Evolutionary conservation across 495 filamentous ascomycete species (phyloP).

Genomic region (Aspergillus asperescens): DNA sequence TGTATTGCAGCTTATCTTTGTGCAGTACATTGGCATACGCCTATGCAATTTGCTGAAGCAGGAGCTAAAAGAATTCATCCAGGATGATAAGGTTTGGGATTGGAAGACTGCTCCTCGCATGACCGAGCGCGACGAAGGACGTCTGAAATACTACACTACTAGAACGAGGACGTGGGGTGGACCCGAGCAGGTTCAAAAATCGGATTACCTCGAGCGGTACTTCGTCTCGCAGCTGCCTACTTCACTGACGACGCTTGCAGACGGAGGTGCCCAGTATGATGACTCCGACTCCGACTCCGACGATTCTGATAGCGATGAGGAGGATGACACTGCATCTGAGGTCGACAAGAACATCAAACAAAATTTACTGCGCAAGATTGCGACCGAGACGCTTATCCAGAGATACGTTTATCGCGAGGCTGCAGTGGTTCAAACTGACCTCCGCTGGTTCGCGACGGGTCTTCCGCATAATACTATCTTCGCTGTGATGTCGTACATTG

Average conservation of each 20-base stretch:
- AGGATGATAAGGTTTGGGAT: slow-evolving; percentile 38
- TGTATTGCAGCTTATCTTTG: slow-evolving; percentile 55
- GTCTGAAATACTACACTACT: slow-evolving; percentile 27
- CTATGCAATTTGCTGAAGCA: slow-evolving; percentile 49
- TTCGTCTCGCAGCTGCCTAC: slow-evolving; percentile 42
- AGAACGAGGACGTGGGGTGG: neutral
- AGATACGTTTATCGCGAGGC: slow-evolving; percentile 46
- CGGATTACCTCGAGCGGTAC: slow-evolving; percentile 28
- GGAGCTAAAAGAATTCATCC: slow-evolving; percentile 38
- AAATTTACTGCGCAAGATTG: slow-evolving; percentile 49
- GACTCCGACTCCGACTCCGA: slow-evolving; percentile 12
- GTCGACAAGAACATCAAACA: slow-evolving; percentile 48
- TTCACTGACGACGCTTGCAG: slow-evolving; percentile 8
- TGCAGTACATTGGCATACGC: slow-evolving; percentile 54
- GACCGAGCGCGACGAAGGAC: slow-evolving; percentile 15
- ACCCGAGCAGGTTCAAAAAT: slow-evolving; percentile 19
- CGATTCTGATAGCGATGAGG: slow-evolving; percentile 11
- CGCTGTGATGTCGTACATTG: slow-evolving; percentile 47
- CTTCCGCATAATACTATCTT: slow-evolving; percentile 53
- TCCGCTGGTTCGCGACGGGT: slow-evolving; percentile 44
- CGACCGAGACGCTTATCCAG: slow-evolving; percentile 50
- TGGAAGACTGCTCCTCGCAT: slow-evolving; percentile 23
- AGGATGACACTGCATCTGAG: slow-evolving; percentile 11
- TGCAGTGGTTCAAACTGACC: slow-evolving; percentile 51
- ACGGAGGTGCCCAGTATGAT: slow-evolving; percentile 11